Evolutionary conservation across 768 basidiomycete genomes (phyloP).

Genomic region (Podaxis mareebaensis): DNA sequence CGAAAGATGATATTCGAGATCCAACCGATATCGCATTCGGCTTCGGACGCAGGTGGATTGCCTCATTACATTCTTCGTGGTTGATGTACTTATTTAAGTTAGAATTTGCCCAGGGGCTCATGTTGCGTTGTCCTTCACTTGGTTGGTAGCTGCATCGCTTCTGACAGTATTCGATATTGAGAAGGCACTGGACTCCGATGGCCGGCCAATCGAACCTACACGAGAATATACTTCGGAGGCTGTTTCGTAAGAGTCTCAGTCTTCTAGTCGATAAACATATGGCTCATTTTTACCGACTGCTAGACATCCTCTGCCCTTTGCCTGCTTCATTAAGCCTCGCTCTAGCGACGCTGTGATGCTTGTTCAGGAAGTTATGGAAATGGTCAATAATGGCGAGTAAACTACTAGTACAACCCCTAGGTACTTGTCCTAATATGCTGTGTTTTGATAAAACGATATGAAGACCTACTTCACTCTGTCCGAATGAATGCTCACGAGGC

Average conservation of each 20-base stretch:
- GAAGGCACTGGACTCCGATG: conserved; percentile 2
- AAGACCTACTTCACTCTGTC: no score
- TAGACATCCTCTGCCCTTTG: conserved; percentile 4
- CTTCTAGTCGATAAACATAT: neutral
- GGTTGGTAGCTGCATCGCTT: conserved; percentile 12
- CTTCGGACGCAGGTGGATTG: conserved; percentile 18
- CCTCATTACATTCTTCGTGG: neutral
- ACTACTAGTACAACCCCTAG: neutral
- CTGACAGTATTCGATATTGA: conserved; percentile 13
- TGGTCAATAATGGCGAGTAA: neutral
- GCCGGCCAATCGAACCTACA: conserved; percentile 23
- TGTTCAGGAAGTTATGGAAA: neutral
- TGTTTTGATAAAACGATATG: no score
- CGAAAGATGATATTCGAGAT: conserved; percentile 3
- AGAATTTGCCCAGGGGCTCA: conserved; percentile 12
- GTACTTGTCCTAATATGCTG: no score
- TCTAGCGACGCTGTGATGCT: neutral
- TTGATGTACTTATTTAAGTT: neutral
- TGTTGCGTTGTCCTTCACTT: conserved; percentile 3
- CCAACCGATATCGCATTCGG: conserved; percentile 15
- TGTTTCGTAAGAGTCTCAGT: conserved; percentile 22
- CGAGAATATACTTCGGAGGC: conserved; percentile 26
- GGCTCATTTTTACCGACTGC: neutral
- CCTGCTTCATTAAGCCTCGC: conserved; percentile 6
- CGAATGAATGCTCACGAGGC: no score